Evolutionary conservation across 2,329 filamentous ascomycete genomes (phyloP).

Genomic region (Ophiocordyceps robertsii): DNA sequence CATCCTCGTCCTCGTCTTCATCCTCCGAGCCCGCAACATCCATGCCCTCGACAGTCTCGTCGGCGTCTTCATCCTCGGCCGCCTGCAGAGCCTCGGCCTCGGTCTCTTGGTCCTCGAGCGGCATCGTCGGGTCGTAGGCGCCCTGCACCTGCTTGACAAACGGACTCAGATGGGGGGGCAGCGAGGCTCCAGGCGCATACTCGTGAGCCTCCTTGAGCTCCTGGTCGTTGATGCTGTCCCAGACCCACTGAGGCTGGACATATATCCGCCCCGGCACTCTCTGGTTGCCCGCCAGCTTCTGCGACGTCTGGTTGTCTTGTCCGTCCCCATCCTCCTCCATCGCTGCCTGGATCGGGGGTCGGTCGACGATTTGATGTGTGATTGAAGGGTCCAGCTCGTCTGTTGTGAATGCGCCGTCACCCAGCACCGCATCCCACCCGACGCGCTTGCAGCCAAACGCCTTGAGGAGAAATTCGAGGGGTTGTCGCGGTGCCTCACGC

Average conservation of each 20-base stretch:
- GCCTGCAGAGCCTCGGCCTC: constrained; percentile 71
- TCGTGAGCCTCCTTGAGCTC: constrained; percentile 76
- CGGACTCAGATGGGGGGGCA: constrained; percentile 90
- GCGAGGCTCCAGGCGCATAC: constrained; percentile 77
- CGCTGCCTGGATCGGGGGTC: constrained; percentile 57
- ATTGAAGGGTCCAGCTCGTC: constrained; percentile 80
- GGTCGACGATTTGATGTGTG: constrained; percentile 92
- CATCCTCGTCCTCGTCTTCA: constrained; percentile 33
- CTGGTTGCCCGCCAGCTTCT: constrained; percentile 46
- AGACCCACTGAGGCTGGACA: constrained; percentile 95
- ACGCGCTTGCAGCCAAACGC: constrained; percentile 93
- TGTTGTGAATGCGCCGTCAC: constrained; percentile 83
- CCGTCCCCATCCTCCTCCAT: constrained; percentile 33
- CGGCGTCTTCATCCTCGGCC: constrained; percentile 36
- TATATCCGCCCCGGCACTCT: constrained; percentile 87
- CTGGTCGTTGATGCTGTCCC: constrained; percentile 90
- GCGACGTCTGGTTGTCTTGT: constrained; percentile 49
- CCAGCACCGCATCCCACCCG: constrained; percentile 84
- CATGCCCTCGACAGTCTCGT: constrained; percentile 60
- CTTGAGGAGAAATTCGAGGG: constrained; percentile 84
- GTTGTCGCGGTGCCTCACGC: constrained; percentile 79
- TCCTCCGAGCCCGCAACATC: constrained; percentile 40
- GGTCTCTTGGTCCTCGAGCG: constrained; percentile 75
- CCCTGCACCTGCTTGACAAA: constrained; percentile 83
- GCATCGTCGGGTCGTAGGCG: constrained; percentile 79